phyloP scores from a whole-genome alignment of 306 rosid genomes.

The Castanospermum australe region DNA sequence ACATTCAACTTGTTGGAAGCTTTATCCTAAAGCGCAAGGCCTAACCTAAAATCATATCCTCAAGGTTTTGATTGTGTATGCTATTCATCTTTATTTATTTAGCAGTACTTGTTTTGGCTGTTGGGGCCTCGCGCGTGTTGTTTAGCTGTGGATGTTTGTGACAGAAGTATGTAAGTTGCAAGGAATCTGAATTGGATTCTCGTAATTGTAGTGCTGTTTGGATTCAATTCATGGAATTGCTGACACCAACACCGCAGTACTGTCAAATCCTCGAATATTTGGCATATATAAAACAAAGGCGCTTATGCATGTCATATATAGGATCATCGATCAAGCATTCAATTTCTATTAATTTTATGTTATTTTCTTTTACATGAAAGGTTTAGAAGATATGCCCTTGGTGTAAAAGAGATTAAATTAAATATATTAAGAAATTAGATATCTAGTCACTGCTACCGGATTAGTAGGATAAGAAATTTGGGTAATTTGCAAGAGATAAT shows the following conservation, averaged over 20 bases:
- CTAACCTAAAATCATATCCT: background rate
- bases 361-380: background rate
- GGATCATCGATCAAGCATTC: conserved; percentile 3
- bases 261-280: conserved; percentile 8
- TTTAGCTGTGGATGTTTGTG: conserved; percentile 21
- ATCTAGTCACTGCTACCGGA: too few species aligned
- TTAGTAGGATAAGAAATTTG: too few species aligned
- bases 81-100: background rate
- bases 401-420: too few species aligned
- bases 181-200: conserved; percentile 41
- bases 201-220: background rate
- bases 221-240: conserved; percentile 16
- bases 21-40: background rate
- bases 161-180: conserved; percentile 15
- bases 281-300: background rate
- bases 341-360: background rate
- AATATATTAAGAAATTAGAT: too few species aligned
- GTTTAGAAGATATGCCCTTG: too few species aligned
- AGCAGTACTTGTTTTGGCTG: background rate
- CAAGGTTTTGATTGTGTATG: background rate
- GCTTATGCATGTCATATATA: background rate
- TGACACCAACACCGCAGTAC: conserved; percentile 23
- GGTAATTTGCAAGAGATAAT: too few species aligned
- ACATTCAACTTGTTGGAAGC: background rate
- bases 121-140: background rate